These are phyloP conservation scores for Zygoascus meyerae DNA, from an alignment of 1,139 yeast species.

Conservation along the genomic window DNA sequence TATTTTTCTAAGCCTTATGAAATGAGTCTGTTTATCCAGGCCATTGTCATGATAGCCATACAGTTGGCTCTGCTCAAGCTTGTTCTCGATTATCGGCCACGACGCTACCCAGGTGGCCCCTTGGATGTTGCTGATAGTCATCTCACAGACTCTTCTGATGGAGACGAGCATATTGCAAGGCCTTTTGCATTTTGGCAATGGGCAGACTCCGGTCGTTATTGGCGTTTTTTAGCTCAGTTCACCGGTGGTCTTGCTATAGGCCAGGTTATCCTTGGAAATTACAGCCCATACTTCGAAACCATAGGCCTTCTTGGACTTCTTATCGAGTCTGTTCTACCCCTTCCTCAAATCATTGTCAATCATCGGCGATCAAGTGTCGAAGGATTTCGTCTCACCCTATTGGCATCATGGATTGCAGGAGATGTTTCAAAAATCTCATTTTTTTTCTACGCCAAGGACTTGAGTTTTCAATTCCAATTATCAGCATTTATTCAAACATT, in stretches of 20 bases:
- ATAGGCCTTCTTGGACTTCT: slow-evolving; percentile 71
- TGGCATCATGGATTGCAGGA: slow-evolving; percentile 85
- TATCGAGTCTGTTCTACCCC: slow-evolving; percentile 75
- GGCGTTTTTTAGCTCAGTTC: slow-evolving; percentile 60
- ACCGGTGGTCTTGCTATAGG: slow-evolving; percentile 37
- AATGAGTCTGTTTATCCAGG: slow-evolving; percentile 64
- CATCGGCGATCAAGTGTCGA: slow-evolving; percentile 63
- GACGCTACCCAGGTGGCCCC: slow-evolving; percentile 18
- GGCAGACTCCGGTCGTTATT: slow-evolving; percentile 55
- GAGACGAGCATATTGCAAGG: slow-evolving; percentile 32
- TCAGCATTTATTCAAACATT: slow-evolving; percentile 81
- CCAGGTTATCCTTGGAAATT: slow-evolving; percentile 42
- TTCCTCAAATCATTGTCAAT: slow-evolving; percentile 78
- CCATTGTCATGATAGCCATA: slow-evolving; percentile 69
- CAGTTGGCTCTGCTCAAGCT: slow-evolving; percentile 60
- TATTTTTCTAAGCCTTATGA: slow-evolving; percentile 79
- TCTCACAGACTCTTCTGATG: not conserved
- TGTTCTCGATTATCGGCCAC: slow-evolving; percentile 55
- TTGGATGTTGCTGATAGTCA: slow-evolving; percentile 6
- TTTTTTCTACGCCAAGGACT: slow-evolving; percentile 53
- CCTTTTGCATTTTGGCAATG: slow-evolving; percentile 82
- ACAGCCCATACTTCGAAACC: slow-evolving; percentile 45
- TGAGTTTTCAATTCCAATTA: slow-evolving; percentile 61
- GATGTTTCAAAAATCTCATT: slow-evolving; percentile 74
- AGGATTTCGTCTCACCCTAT: slow-evolving; percentile 68